phyloP scores from a whole-genome alignment of 345 rosid species.

The Euphorbia lathyris region DNA sequence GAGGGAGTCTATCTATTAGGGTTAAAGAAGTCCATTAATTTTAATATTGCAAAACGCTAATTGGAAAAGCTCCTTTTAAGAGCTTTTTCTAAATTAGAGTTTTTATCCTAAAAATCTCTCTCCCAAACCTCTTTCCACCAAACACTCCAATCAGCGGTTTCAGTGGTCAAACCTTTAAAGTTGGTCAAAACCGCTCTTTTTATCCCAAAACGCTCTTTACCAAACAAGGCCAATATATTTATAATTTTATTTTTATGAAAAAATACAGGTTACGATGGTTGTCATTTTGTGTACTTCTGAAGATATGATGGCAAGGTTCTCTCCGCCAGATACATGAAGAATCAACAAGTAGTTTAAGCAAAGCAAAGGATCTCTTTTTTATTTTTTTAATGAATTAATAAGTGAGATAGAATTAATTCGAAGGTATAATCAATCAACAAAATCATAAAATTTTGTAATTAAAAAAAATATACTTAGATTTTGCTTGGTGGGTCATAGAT shows the following conservation, averaged over 20 bases:
- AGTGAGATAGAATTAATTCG: not conserved
- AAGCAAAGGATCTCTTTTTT: not conserved
- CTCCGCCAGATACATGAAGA: not conserved
- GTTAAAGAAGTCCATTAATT: too few relatives aligned
- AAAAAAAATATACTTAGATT: not conserved
- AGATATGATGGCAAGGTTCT: not conserved
- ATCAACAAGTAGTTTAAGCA: not conserved
- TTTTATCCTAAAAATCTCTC: too few relatives aligned
- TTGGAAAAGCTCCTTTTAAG: too few relatives aligned
- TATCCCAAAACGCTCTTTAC: too few relatives aligned
- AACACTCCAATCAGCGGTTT: too few relatives aligned
- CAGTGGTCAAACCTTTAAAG: too few relatives aligned
- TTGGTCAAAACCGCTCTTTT: too few relatives aligned
- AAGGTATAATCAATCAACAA: not conserved
- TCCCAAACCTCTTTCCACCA: too few relatives aligned
- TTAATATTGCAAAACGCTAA: too few relatives aligned
- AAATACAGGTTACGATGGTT: conserved; percentile 25
- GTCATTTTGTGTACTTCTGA: conserved; percentile 22
- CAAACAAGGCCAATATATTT: too few relatives aligned
- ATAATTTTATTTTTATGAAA: not conserved
- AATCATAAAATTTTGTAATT: conserved; percentile 16
- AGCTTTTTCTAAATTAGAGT: too few relatives aligned
- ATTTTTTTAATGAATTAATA: not conserved
- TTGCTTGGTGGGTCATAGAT: not conserved
- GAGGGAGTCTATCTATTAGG: too few relatives aligned